Evolutionary conservation across 345 rosid genomes (phyloP).

Genomic region (Linum lewisii): DNA sequence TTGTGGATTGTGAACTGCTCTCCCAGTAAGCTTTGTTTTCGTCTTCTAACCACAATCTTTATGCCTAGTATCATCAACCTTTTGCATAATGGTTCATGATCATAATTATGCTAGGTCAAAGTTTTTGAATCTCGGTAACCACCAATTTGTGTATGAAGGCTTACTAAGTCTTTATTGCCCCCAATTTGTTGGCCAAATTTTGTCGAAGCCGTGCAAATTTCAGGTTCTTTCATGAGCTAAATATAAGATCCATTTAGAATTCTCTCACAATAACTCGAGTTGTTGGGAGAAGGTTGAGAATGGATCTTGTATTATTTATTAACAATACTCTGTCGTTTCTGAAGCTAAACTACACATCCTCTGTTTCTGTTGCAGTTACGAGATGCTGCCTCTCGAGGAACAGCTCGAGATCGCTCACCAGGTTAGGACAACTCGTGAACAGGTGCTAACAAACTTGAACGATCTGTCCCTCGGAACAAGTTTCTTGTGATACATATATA

Average conservation of each 20-base stretch:
- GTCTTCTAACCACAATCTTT: not conserved
- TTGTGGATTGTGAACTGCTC: conserved; percentile 88
- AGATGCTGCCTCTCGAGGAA: conserved; percentile 84
- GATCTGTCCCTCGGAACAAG: conserved; percentile 80
- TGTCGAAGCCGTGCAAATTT: too few relatives aligned
- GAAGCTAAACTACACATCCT: not conserved
- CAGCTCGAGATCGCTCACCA: conserved; percentile 81
- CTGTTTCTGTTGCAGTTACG: conserved; percentile 50
- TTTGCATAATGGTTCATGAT: too few relatives aligned
- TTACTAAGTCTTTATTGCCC: too few relatives aligned
- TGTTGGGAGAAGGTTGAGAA: too few relatives aligned
- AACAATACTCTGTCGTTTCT: too few relatives aligned
- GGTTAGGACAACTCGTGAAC: conserved; percentile 79
- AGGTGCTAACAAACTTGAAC: conserved; percentile 62
- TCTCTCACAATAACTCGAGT: too few relatives aligned
- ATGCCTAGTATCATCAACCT: not conserved
- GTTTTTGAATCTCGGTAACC: too few relatives aligned
- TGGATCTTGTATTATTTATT: too few relatives aligned
- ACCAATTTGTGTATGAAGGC: too few relatives aligned
- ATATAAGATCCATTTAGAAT: too few relatives aligned
- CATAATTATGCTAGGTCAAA: not conserved
- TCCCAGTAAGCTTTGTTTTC: conserved; percentile 58
- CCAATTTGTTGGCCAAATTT: too few relatives aligned
- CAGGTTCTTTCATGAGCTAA: too few relatives aligned
- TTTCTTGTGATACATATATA: conserved; percentile 46